Conservation (phyloP, 2,329 filamentous ascomycete species). For the Phialophora expanda region DNA sequence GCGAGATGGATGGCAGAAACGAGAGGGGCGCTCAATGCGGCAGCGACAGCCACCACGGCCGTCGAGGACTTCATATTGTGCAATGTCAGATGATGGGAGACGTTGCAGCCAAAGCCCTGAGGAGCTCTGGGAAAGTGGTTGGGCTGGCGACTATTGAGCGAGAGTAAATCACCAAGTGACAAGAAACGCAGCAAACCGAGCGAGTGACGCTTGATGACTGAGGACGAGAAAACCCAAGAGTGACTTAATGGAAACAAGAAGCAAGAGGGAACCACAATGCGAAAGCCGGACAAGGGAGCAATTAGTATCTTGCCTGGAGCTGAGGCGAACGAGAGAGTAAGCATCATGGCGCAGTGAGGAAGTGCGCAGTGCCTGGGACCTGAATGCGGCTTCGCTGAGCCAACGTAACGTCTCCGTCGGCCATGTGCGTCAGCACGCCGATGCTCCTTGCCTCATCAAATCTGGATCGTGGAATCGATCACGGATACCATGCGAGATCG, state of each 20-base stretch:
- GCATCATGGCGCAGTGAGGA: slow-evolving; percentile 12
- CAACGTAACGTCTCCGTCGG: background rate
- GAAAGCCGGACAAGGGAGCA: background rate
- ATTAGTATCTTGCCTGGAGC: background rate
- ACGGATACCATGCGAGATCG: background rate
- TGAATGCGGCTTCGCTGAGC: background rate
- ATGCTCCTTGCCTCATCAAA: background rate
- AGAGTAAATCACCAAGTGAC: background rate
- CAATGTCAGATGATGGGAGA: too few species aligned
- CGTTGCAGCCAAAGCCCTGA: background rate
- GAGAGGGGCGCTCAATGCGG: slow-evolving; percentile 28
- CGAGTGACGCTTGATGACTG: slow-evolving; percentile 4
- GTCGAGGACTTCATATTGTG: slow-evolving; percentile 23
- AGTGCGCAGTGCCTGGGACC: background rate
- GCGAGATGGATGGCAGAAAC: slow-evolving; percentile 38
- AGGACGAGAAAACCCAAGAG: slow-evolving; percentile 6
- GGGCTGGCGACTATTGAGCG: background rate
- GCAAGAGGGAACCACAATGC: background rate
- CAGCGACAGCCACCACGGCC: slow-evolving; percentile 17
- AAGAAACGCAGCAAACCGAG: slow-evolving; percentile 1
- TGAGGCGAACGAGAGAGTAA: slow-evolving; percentile 1
- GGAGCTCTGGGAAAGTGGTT: background rate
- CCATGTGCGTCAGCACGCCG: background rate
- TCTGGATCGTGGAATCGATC: background rate
- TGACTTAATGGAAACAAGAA: background rate